Percentiles rank a stretch among this genome's conserved stretches.
Evolutionary conservation across 2,329 filamentous ascomycete species (phyloP).

Genomic region (Talaromyces marneffei): DNA sequence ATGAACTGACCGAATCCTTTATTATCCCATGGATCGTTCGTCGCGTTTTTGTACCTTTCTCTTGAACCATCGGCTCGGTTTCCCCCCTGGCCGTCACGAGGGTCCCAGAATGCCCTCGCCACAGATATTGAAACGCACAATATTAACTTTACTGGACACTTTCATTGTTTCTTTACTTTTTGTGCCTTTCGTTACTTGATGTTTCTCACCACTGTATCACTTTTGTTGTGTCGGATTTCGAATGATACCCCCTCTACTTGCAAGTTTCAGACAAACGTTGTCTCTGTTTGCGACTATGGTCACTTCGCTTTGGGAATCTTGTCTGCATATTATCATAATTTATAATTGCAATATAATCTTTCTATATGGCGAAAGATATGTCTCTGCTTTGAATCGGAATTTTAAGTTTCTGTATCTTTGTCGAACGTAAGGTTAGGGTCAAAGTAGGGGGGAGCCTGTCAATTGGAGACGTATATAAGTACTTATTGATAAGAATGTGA

Average conservation of each 20-base stretch:
- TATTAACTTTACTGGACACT: not conserved
- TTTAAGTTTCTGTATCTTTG: not conserved
- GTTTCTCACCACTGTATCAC: not conserved
- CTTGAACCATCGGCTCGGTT: not conserved
- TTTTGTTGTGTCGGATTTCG: not conserved
- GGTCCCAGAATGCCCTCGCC: not conserved
- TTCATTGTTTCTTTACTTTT: not conserved
- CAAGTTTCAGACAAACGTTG: not conserved
- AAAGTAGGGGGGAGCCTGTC: too few species aligned
- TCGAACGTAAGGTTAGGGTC: too few species aligned
- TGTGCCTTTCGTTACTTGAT: not conserved
- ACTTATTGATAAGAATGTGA: too few species aligned
- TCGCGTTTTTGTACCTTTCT: not conserved
- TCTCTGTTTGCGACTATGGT: not conserved
- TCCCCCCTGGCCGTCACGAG: too few species aligned
- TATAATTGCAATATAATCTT: not conserved
- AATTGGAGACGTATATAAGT: not conserved
- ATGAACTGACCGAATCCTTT: not conserved
- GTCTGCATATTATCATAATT: not conserved
- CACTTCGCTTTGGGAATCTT: not conserved
- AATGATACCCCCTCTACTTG: not conserved
- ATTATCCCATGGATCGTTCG: not conserved
- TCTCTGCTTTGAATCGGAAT: not conserved
- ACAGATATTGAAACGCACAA: not conserved
- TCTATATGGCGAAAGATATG: not conserved